These are phyloP conservation scores for Narthecium ossifragum DNA, from an alignment of 106 monocot species.

Conservation along the genomic window DNA sequence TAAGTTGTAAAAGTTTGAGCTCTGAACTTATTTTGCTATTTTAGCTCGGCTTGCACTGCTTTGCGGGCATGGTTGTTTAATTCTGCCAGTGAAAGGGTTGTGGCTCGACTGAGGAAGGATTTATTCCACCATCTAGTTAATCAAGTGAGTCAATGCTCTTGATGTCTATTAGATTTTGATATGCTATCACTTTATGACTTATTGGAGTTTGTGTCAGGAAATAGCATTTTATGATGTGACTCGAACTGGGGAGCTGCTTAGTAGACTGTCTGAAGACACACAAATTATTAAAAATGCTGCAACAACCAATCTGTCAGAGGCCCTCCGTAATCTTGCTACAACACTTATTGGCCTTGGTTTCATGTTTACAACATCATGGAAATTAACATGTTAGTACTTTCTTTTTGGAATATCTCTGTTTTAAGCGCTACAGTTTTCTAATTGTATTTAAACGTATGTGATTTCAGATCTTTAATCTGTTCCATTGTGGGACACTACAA, in stretches of 20 bases:
- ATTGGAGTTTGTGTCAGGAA: slow-evolving; percentile 41
- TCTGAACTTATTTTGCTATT: too few relatives aligned
- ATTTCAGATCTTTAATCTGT: too few relatives aligned
- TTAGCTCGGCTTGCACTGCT: slow-evolving; percentile 72
- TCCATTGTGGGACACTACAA: too few relatives aligned
- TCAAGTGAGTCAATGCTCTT: slow-evolving; percentile 45
- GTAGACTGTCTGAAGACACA: slow-evolving; percentile 97
- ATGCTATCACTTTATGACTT: neutral
- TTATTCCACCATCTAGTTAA: slow-evolving; percentile 86
- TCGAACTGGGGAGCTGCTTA: slow-evolving; percentile 94
- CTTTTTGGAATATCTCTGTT: too few relatives aligned
- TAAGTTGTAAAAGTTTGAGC: too few relatives aligned
- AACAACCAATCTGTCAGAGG: slow-evolving; percentile 95
- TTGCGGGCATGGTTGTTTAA: slow-evolving; percentile 92
- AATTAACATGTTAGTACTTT: slow-evolving; percentile 70
- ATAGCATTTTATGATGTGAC: slow-evolving; percentile 98
- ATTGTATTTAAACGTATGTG: too few relatives aligned
- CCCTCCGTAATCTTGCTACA: slow-evolving; percentile 76
- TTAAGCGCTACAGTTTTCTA: too few relatives aligned
- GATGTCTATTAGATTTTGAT: neutral
- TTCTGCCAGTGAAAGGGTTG: slow-evolving; percentile 97
- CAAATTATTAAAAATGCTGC: slow-evolving; percentile 99
- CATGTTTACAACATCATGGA: slow-evolving; percentile 98
- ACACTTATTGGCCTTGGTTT: slow-evolving; percentile 80
- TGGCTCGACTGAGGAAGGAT: slow-evolving; percentile 90